Base-by-base conservation (phyloP, 495 filamentous ascomycete genomes). In the Tuber umbilicatum region DNA sequence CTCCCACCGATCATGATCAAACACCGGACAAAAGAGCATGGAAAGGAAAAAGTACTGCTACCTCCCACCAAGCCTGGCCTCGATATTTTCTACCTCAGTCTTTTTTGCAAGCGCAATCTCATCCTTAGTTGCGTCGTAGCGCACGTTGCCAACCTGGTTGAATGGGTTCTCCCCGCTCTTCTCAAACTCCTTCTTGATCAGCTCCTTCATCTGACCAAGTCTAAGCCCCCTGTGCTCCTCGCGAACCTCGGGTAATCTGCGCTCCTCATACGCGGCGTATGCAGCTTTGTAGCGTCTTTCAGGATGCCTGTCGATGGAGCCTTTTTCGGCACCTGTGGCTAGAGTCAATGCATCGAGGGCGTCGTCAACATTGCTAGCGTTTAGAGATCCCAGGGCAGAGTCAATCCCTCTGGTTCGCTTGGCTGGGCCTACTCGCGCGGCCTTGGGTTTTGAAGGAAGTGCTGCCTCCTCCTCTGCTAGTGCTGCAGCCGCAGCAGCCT, bases 131-230 rank as follows among this genome's bases (percentile, higher is more conserved):
- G 91, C 89, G 84, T 99, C 90, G 83, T 92, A 92, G 31, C 84
- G 83, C 12, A 89, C 91, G 74, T 86, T 86, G 88, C 89, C 80
- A 9, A 74, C 69, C 84, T 96, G 93, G 83, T 95, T 97, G 83
- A 97, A 94, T 55, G 95, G 95, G 82, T 98, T 98, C 82, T 98
- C 95, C 6, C 90, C 89, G 81, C 90, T 91, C 85, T 92, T 94
- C 83, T 94, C 89, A 83, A 97, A 99, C 85, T 98, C 96, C 86
- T 94, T 94, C 76, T 86, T 82, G 70, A 95, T 90, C 74, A 89
- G 84, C 77, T 95, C 91, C 68, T 91, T 87, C 83, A 91, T 90
- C 89, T 97, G 92, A 79, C 94, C 87, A 74, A 90, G 86, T 69
- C 94, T 86, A 81, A 97, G 83, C 2, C 92, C 94, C 73, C 90